Evolutionary conservation across 2,329 filamentous ascomycete species (phyloP), one percentile per base, ranked within the genome.

Genomic region (Alternaria triticina): DNA sequence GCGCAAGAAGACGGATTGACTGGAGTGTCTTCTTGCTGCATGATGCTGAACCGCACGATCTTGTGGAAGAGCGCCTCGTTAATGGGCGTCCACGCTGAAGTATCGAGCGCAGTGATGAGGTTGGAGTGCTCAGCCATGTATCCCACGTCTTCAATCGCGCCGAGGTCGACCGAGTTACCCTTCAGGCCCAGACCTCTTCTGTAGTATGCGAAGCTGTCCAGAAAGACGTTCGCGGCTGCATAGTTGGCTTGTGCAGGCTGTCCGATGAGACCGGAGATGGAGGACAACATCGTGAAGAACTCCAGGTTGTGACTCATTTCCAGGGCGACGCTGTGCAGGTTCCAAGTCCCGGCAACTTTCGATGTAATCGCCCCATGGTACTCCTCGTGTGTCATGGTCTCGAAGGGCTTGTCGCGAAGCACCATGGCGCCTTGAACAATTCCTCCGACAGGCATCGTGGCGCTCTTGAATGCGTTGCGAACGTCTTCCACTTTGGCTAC

Each of bases 261-360:
- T 6, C 73, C 72, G 64, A 71, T 56, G 3, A 71, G 58, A 22
- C 59, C 56, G 0, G 68, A 59, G 5, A 72, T 62, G 0, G 77
- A 81, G 1, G 78, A 81, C 49, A 78, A 74, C n/a, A 78, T 54
- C 47, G 82, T 67, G 65, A 82, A 81, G 66, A 81, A 82, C 36
- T 82, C 79, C 2, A 82, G 69, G 0, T 72, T 22, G 15, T 6
- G 9, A 12, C 43, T 15, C 12, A 27, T 47, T 30, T 50, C 55
- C 25, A n/a, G 36, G 45, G 12, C 52, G 2, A 55, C 58, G 1
- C 69, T 45, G 65, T 75, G 73, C 10, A 77, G 51, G 46, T 73
- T 75, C 66, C 69, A 72, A 3, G 71, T 69, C 4, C 75, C 75
- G 12, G 62, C 13, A 0, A 71, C 57, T 55, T 76, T 75, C 13